Evolutionary conservation across 768 basidiomycete genomes (phyloP).

Genomic region (Pulveroboletus ravenelii): DNA sequence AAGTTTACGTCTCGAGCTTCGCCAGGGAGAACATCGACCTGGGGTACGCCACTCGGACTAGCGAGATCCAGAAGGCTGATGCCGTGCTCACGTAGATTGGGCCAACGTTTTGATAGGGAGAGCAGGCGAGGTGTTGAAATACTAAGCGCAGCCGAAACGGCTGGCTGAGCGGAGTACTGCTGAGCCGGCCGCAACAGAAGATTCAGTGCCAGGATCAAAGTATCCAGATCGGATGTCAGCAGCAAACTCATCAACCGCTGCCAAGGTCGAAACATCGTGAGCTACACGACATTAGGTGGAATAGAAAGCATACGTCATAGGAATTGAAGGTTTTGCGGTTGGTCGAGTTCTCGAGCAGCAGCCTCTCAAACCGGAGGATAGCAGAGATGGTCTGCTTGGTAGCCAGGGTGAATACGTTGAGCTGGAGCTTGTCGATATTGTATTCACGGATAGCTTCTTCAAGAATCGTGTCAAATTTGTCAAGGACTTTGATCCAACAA

Average conservation of each 20-base stretch:
- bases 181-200: conserved; percentile 90
- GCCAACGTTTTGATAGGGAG: conserved; percentile 82
- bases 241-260: conserved; percentile 89
- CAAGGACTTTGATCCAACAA: conserved; percentile 92
- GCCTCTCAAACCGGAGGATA: conserved; percentile 82
- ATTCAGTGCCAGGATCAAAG: conserved; percentile 77
- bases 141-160: conserved; percentile 77
- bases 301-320: conserved; percentile 77
- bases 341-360: conserved; percentile 95
- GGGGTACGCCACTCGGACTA: conserved; percentile 44
- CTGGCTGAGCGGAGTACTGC: conserved; percentile 86
- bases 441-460: conserved; percentile 81
- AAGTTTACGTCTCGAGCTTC: conserved; percentile 79
- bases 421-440: conserved; percentile 79
- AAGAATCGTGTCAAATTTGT: conserved; percentile 90
- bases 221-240: conserved; percentile 83
- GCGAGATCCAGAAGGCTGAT: conserved; percentile 73
- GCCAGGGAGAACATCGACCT: conserved; percentile 58
- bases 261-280: conserved; percentile 4
- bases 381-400: conserved; percentile 74
- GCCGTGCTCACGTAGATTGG: conserved; percentile 74
- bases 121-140: conserved; percentile 78
- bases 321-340: conserved; percentile 95
- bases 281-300: neutral
- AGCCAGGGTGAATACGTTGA: conserved; percentile 67